These are phyloP conservation scores for Closterium sp. DNA, from an alignment of 139 green algal species.

Conservation along the genomic window DNA sequence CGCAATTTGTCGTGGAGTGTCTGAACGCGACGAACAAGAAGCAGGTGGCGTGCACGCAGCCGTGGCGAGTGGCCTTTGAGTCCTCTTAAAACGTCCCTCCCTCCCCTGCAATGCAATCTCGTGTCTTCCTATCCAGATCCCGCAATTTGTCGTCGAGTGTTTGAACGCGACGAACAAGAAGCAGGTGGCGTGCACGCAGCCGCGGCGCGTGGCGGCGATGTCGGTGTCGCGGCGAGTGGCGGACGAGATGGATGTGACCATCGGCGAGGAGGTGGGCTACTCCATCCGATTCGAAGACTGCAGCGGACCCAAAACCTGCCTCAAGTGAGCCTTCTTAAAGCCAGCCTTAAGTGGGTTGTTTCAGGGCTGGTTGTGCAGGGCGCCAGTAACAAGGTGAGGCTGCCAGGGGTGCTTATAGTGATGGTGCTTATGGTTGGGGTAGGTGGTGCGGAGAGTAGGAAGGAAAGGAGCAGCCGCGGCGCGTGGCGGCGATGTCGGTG, in stretches of 20 bases:
- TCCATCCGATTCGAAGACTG: conserved; percentile 86
- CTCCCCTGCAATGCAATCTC: background rate
- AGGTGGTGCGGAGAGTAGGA: too few species aligned
- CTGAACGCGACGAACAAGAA: conserved; percentile 74
- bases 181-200: conserved; percentile 66
- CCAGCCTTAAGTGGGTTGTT: conserved; percentile 65
- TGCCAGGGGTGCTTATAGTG: too few species aligned
- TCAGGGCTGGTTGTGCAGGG: too few species aligned
- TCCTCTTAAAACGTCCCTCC: too few species aligned
- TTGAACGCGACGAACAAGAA: conserved; percentile 75
- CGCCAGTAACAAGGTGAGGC: too few species aligned
- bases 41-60: conserved; percentile 66
- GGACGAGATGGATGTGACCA: conserved; percentile 67
- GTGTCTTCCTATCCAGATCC: conserved; percentile 80
- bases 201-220: conserved; percentile 64
- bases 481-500: conserved; percentile 66
- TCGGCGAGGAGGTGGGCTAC: conserved; percentile 71
- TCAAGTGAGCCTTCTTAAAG: conserved; percentile 72
- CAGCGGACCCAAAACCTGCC: conserved; percentile 64
- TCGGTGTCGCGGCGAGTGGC: conserved; percentile 60
- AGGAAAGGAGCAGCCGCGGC: conserved; percentile 60
- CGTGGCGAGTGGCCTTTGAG: conserved; percentile 56
- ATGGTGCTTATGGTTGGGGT: too few species aligned
- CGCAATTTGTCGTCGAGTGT: conserved; percentile 93
- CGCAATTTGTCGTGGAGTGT: conserved; percentile 91